Percentiles rank a stretch among this genome's conserved stretches.
These are phyloP conservation scores for Phyllachora maydis DNA, from an alignment of 2,329 filamentous ascomycete genomes.

Conservation along the genomic window DNA sequence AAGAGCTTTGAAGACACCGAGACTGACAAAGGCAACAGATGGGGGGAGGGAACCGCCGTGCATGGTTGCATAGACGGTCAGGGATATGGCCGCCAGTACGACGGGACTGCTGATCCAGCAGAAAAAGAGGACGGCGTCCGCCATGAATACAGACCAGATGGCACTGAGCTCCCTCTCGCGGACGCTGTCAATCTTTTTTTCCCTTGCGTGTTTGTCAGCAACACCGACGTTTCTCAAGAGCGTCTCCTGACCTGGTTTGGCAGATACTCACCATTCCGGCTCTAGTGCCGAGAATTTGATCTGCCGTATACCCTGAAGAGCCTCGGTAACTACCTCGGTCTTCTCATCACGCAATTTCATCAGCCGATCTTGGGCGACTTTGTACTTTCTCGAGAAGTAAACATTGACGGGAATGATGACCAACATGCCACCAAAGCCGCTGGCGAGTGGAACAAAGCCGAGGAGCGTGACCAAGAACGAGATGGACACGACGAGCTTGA, in stretches of 20 bases:
- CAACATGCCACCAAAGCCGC: conserved; percentile 42
- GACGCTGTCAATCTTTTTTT: conserved; percentile 43
- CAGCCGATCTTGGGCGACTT: conserved; percentile 41
- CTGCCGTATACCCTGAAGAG: conserved; percentile 59
- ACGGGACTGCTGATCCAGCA: conserved; percentile 60
- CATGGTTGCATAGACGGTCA: conserved; percentile 45
- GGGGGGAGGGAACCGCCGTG: conserved; percentile 43
- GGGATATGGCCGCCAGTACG: conserved; percentile 47
- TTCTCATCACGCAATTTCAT: conserved; percentile 64
- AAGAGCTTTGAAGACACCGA: conserved; percentile 53
- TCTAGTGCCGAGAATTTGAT: conserved; percentile 72
- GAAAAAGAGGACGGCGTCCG: conserved; percentile 38
- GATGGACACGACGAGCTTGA: conserved; percentile 45
- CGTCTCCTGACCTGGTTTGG: no score
- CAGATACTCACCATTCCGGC: conserved; percentile 53
- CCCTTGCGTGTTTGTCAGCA: no score
- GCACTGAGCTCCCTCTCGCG: conserved; percentile 45
- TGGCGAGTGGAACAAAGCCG: conserved; percentile 47
- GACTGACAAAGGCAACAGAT: conserved; percentile 60
- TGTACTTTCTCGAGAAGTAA: conserved; percentile 42
- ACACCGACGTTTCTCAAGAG: no score
- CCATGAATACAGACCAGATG: conserved; percentile 44
- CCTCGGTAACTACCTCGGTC: conserved; percentile 56
- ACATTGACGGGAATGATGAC: conserved; percentile 49
- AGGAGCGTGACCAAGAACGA: conserved; percentile 46